Evolutionary conservation across 345 rosid genomes (phyloP), one percentile per base, ranked within the genome.

Genomic region (Aquilaria sinensis): DNA sequence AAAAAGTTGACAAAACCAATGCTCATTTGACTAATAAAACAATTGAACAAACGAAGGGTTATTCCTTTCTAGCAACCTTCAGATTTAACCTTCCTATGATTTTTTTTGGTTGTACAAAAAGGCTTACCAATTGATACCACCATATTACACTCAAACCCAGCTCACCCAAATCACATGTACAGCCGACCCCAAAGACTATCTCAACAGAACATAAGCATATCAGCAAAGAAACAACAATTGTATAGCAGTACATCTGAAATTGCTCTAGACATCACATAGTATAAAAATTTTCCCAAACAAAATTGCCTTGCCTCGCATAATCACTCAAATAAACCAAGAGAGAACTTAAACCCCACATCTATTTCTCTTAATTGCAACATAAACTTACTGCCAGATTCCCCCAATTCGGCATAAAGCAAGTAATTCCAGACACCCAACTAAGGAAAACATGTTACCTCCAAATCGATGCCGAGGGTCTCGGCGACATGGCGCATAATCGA

Each of bases 401-500:
- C 45, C 10, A 47, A 30, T 64, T 5, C n/a, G 46, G 31, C 31
- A 6, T 8, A 31, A 31, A n/a, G 9, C 31, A 30, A 4, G 1
- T 43, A 10, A 50, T 54, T 23, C 31, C 51, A n/a, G n/a, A 13
- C 12, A 41, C 37, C 53, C 6, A 14, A 45, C n/a, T 29, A 14
- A 64, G 5, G 60, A 9, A 10, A 32, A 34, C 11, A 53, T 23
- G 56, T 58, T 70, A 90, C 99, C 99, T 94, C 99, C 65, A 94
- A 85, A 80, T 88, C 97, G 48, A 90, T 70, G 2, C 79, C 75
- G 56, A 90, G 33, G 16, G 99, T 94, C 85, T 90, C 97, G 2
- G 96, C 97, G 1, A 94, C 99, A 58, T 94, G 99, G 4, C 97
- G 89, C 96, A 94, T 90, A 67, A 94, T 94, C 60, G 96, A 94